phyloP scores from a whole-genome alignment of 768 basidiomycete species.

The Lactarius akahatsu region DNA sequence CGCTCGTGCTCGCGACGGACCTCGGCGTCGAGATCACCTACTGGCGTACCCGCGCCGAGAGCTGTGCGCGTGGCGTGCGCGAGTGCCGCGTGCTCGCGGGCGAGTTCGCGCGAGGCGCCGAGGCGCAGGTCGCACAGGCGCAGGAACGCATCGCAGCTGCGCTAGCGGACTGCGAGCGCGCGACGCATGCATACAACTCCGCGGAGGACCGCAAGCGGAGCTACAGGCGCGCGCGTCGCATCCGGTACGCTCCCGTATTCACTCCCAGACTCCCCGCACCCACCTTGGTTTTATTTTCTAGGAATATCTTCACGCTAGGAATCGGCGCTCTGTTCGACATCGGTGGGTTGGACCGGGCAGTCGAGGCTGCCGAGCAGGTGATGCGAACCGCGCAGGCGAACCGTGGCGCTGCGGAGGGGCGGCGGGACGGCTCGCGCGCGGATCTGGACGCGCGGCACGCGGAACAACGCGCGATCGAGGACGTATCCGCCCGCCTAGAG shows the following conservation, averaged over 20 bases:
- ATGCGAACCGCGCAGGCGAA: background rate
- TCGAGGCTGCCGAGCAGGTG: background rate
- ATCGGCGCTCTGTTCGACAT: background rate
- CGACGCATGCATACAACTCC: background rate
- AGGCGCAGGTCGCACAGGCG: background rate
- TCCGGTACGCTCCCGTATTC: background rate
- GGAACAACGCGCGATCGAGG: slow-evolving; percentile 5
- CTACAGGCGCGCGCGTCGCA: background rate
- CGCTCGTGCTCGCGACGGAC: background rate
- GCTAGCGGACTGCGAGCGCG: background rate
- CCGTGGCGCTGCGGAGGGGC: background rate
- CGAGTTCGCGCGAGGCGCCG: background rate
- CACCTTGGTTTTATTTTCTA: background rate
- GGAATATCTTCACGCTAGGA: slow-evolving; percentile 5
- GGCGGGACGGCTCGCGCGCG: background rate
- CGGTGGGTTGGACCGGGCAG: background rate
- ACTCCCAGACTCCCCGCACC: background rate
- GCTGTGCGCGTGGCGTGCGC: background rate
- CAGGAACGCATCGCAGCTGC: background rate
- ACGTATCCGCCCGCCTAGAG: background rate
- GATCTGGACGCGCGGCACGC: background rate
- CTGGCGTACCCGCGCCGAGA: background rate
- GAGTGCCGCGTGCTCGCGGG: background rate
- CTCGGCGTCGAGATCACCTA: slow-evolving; percentile 3
- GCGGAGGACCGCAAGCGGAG: background rate